phyloP scores from a whole-genome alignment of 2,329 filamentous ascomycete species.

The Hymenotorrendiella dingleyae region DNA sequence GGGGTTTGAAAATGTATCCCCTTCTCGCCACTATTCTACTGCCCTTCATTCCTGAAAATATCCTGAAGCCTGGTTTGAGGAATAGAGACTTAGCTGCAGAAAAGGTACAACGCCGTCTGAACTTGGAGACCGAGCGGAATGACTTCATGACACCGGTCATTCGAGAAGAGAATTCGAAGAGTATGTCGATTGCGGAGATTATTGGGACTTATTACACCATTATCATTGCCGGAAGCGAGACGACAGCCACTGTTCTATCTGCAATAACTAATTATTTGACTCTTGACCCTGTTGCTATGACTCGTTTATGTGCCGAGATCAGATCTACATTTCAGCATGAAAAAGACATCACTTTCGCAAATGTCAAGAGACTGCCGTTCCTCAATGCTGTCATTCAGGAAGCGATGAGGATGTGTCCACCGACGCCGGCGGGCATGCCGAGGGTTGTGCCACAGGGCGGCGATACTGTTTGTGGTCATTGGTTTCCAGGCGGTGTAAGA shows the following conservation, averaged over 20 bases:
- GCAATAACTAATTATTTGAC: neutral
- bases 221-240: neutral
- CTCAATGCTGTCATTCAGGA: slow-evolving; percentile 31
- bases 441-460: neutral
- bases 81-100: neutral
- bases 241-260: neutral
- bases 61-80: neutral
- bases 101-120: neutral
- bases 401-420: slow-evolving; percentile 21
- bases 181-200: neutral
- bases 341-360: neutral
- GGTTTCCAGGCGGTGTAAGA: neutral
- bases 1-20: neutral
- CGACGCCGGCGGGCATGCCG: neutral
- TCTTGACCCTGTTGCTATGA: neutral
- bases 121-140: neutral
- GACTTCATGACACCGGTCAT: neutral
- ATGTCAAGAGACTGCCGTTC: slow-evolving; percentile 20
- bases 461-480: neutral
- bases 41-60: neutral
- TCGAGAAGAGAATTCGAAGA: neutral
- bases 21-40: neutral
- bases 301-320: neutral
- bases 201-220: neutral
- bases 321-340: neutral